Conservation (phyloP, 2,329 filamentous ascomycete genomes). For the Penicillium glabrum region DNA sequence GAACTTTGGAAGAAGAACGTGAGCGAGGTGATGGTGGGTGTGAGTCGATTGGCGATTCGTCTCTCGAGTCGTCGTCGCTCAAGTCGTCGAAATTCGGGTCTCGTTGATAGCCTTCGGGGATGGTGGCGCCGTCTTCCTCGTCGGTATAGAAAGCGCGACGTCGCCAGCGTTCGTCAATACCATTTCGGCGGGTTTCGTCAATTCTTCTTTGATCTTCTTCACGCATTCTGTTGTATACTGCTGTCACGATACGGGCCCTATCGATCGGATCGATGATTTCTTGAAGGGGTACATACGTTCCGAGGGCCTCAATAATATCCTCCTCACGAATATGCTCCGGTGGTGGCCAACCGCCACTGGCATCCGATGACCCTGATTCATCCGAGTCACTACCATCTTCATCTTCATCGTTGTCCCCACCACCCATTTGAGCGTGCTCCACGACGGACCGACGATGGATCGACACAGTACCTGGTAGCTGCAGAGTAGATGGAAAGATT, state of each 20-base stretch:
- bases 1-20: conserved; percentile 75
- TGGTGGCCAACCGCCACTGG: conserved; percentile 39
- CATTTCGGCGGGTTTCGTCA: conserved; percentile 38
- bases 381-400: conserved; percentile 24
- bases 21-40: conserved; percentile 56
- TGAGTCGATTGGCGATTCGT: conserved; percentile 32
- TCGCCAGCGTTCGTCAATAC: conserved; percentile 70
- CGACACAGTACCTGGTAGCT: conserved; percentile 15
- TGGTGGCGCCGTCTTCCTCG: conserved; percentile 73
- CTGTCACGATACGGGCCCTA: conserved; percentile 40
- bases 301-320: conserved; percentile 45
- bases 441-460: conserved; percentile 4
- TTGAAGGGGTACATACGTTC: conserved; percentile 41
- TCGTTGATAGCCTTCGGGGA: conserved; percentile 60
- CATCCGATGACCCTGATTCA: conserved; percentile 28
- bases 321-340: conserved; percentile 38
- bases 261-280: conserved; percentile 46
- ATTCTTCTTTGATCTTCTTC: conserved; percentile 38
- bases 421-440: conserved; percentile 3
- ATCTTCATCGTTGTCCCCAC: conserved; percentile 21
- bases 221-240: conserved; percentile 39
- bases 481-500: conserved; percentile 32
- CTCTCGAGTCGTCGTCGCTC: conserved; percentile 59
- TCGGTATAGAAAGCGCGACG: conserved; percentile 79
- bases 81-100: conserved; percentile 40